phyloP scores from a whole-genome alignment of 805 yeast species.

The Saccharomycopsis guyanensis region DNA sequence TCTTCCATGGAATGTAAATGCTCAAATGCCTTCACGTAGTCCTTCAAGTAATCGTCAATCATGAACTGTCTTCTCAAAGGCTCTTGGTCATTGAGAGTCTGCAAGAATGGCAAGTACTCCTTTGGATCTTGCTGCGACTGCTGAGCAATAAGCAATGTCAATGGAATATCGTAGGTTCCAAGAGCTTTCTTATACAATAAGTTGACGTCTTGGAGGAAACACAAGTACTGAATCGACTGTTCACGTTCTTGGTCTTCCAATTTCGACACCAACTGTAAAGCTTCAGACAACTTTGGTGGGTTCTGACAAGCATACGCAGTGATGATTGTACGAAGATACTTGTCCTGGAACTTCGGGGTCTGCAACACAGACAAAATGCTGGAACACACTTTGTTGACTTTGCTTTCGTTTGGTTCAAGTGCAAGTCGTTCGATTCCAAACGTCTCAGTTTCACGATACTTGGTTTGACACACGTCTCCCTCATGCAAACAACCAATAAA shows the following conservation, averaged over 20 bases:
- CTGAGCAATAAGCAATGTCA: conserved; percentile 83
- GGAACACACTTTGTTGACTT: conserved; percentile 73
- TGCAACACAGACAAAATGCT: conserved; percentile 53
- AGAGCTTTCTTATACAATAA: conserved; percentile 71
- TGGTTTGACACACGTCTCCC: conserved; percentile 76
- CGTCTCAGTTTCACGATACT: conserved; percentile 65
- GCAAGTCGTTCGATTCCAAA: conserved; percentile 7
- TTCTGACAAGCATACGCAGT: conserved; percentile 90
- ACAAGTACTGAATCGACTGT: conserved; percentile 69
- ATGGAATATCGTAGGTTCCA: conserved; percentile 71
- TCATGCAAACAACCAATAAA: conserved; percentile 80
- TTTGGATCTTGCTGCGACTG: conserved; percentile 97
- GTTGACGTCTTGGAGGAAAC: conserved; percentile 87
- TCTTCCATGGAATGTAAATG: conserved; percentile 48
- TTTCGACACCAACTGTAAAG: conserved; percentile 54
- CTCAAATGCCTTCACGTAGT: conserved; percentile 57
- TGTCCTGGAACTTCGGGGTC: conserved; percentile 37
- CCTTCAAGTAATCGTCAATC: conserved; percentile 73
- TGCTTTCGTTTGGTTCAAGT: conserved; percentile 30
- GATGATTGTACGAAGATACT: conserved; percentile 67
- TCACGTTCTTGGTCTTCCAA: conserved; percentile 45
- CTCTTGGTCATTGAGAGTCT: conserved; percentile 60
- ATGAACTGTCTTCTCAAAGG: conserved; percentile 61
- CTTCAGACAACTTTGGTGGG: conserved; percentile 78
- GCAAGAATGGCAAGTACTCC: conserved; percentile 90